Percentiles rank a stretch among this genome's conserved stretches.
phyloP scores from a whole-genome alignment of 495 filamentous ascomycete genomes.

The Usnea hakonensis region DNA sequence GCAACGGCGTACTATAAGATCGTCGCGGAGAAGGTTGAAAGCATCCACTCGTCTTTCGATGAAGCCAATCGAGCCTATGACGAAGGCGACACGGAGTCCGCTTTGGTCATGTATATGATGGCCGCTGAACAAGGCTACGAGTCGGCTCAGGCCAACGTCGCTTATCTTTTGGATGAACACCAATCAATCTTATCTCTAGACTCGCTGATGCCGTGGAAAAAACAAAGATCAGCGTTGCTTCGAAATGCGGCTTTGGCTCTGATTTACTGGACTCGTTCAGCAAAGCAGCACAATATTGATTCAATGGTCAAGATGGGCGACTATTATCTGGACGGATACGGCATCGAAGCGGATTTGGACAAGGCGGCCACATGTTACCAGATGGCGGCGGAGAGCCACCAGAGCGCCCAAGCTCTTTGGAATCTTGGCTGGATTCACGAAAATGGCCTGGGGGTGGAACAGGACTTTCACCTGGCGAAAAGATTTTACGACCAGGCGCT shows the following conservation, averaged over 20 bases:
- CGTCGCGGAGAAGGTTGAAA: slow-evolving; percentile 83
- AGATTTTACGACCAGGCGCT: slow-evolving; percentile 88
- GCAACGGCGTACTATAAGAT: slow-evolving; percentile 91
- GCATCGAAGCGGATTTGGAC: slow-evolving; percentile 63
- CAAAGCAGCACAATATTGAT: slow-evolving; percentile 89
- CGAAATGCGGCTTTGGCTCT: slow-evolving; percentile 71
- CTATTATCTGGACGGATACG: slow-evolving; percentile 80
- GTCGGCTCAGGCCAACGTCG: slow-evolving; percentile 85
- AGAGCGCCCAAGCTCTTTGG: slow-evolving; percentile 91
- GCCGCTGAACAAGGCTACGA: slow-evolving; percentile 97
- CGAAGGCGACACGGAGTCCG: slow-evolving; percentile 75
- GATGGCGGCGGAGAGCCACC: slow-evolving; percentile 79
- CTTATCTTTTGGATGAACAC: slow-evolving; percentile 78
- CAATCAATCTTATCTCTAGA: slow-evolving; percentile 53
- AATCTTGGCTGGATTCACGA: slow-evolving; percentile 99
- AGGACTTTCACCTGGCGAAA: slow-evolving; percentile 97
- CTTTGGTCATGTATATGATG: slow-evolving; percentile 78
- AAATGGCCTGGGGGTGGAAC: slow-evolving; percentile 84
- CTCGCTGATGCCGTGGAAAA: slow-evolving; percentile 39
- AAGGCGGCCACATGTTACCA: slow-evolving; percentile 92
- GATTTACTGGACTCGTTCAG: slow-evolving; percentile 93
- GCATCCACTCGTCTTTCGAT: slow-evolving; percentile 70
- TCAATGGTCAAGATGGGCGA: slow-evolving; percentile 97
- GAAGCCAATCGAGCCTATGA: slow-evolving; percentile 84
- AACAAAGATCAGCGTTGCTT: slow-evolving; percentile 45